phyloP scores from a whole-genome alignment of 306 rosid species.

The Sphenostylis stenocarpa region DNA sequence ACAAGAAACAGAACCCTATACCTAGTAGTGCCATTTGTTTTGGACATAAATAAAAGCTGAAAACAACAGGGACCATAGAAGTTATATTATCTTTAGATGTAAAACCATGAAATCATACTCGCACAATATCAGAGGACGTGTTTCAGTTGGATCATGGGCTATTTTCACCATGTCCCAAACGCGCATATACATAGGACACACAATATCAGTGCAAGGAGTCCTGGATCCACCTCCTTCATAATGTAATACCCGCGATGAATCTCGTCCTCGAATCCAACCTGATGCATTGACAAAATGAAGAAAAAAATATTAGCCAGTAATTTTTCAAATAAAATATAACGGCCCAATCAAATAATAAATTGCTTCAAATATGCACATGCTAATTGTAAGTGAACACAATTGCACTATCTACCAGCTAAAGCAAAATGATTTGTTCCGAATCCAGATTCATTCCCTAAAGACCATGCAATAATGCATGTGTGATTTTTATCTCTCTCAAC shows the following conservation, averaged over 20 bases:
- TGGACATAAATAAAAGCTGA: conserved; percentile 11
- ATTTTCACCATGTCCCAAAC: conserved; percentile 90
- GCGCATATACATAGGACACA: conserved; percentile 99
- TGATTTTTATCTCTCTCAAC: conserved; percentile 99
- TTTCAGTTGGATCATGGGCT: conserved; percentile 86
- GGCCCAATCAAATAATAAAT: neutral
- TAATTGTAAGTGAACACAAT: neutral
- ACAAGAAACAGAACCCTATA: too few species aligned
- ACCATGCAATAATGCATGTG: conserved; percentile 85
- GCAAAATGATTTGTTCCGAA: conserved; percentile 96
- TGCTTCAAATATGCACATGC: conserved; percentile 12
- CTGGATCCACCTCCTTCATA: conserved; percentile 98
- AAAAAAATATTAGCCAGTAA: neutral
- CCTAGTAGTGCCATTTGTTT: conserved; percentile 36
- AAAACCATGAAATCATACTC: conserved; percentile 57
- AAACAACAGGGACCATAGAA: conserved; percentile 23
- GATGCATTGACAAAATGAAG: conserved; percentile 20
- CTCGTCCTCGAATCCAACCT: conserved; percentile 97
- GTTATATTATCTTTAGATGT: neutral
- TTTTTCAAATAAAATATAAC: neutral
- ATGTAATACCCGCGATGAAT: conserved; percentile 74
- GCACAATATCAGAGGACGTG: conserved; percentile 90
- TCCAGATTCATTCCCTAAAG: conserved; percentile 92
- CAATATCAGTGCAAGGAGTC: conserved; percentile 86
- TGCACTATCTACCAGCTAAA: conserved; percentile 68